These are phyloP conservation scores for Calocybe indica DNA, from an alignment of 768 basidiomycete species.

Conservation along the genomic window DNA sequence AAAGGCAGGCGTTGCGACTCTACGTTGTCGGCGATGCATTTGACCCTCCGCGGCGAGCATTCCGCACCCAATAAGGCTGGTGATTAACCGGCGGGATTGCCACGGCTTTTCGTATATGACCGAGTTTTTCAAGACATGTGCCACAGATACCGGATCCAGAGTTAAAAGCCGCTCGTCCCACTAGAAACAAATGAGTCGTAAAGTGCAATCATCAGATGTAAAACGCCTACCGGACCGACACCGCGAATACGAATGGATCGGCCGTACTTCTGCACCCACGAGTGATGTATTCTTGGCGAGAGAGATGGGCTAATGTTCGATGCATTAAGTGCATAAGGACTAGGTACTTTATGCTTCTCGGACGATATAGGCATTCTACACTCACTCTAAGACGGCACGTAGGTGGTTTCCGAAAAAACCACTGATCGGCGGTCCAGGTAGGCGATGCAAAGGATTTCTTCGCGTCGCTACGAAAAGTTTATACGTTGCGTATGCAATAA, in stretches of 20 bases:
- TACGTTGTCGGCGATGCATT: slow-evolving; percentile 74
- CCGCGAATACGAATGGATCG: slow-evolving; percentile 67
- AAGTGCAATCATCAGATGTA: not conserved
- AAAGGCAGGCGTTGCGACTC: slow-evolving; percentile 74
- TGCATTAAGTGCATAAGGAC: not conserved
- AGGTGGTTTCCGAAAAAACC: slow-evolving; percentile 52
- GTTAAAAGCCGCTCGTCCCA: slow-evolving; percentile 79
- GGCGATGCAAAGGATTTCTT: slow-evolving; percentile 41
- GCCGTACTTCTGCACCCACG: slow-evolving; percentile 54
- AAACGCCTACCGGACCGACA: slow-evolving; percentile 54
- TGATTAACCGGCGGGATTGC: slow-evolving; percentile 70
- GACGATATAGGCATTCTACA: not conserved
- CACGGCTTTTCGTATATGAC: slow-evolving; percentile 80
- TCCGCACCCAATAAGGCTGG: slow-evolving; percentile 75
- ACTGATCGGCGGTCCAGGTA: slow-evolving; percentile 57
- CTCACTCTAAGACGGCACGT: slow-evolving; percentile 49
- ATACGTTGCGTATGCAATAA: slow-evolving; percentile 20
- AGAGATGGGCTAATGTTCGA: slow-evolving; percentile 35
- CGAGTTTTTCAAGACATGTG: slow-evolving; percentile 69
- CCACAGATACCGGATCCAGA: slow-evolving; percentile 70
- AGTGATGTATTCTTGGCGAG: slow-evolving; percentile 50
- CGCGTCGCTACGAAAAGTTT: slow-evolving; percentile 23
- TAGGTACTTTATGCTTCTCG: slow-evolving; percentile 12
- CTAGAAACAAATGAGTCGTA: slow-evolving; percentile 25
- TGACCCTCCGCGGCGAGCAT: slow-evolving; percentile 77